Evolutionary conservation across 768 basidiomycete genomes (phyloP), one percentile per base, ranked within the genome.

Genomic region (Suillus paluster): DNA sequence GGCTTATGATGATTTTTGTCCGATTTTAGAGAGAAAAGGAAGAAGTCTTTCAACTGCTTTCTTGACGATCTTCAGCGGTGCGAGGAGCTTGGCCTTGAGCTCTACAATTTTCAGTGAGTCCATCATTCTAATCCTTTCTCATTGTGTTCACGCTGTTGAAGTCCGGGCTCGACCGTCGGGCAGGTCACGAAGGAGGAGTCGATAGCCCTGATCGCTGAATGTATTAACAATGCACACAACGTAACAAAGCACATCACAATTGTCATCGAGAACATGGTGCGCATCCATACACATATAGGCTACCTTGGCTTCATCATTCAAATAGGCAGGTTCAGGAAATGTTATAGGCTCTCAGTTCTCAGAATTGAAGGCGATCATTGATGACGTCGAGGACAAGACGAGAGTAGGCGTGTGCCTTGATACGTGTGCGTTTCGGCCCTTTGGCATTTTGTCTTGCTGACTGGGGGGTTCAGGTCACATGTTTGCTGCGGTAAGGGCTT

Each of bases 91-190:
- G 93, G 89, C 0, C 79, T 95, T 21, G 76, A 79, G 58, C 71
- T 89, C 6, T 95, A 92, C 73, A 95, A 95, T 70, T 93, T 95
- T 71, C 94, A 95, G 94, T 94, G 60, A 44, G 91, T 81, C 15
- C 17, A n/a, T 5, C 7, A 25, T 38, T 4, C 38, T 62, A 9
- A 19, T 38, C 21, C 4, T 42, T 11, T 17, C 33, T 49, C 21
- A 42, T 55, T 7, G 52, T 9, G 4, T 4, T 27, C 49, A 27
- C 33, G 61, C 33, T 30, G 4, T 48, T 77, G 39, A 60, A 89
- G 92, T 70, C 93, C 94, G 42, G 94, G 94, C 1, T 95, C 93
- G 1, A 91, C 92, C 1, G 89, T 94, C 10, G 92, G 92, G 3
- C 78, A 78, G 38, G 81, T 84, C 0, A 87, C 88, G 0, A 76